Evolutionary conservation across 495 filamentous ascomycete genomes (phyloP).

Genomic region (Trichoderma asperelloides): DNA sequence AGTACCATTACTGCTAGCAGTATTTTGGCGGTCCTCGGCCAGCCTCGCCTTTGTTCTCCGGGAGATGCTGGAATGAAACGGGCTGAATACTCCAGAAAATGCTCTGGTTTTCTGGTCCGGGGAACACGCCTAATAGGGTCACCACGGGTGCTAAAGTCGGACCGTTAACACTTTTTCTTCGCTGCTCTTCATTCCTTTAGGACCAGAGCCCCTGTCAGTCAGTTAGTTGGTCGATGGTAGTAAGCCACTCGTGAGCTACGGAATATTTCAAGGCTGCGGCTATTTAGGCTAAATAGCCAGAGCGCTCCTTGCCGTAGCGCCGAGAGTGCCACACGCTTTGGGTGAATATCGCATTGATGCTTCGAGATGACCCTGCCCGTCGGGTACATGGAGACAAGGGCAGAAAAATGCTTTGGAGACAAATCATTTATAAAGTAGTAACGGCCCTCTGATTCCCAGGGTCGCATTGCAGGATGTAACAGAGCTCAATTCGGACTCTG

Average conservation of each 20-base stretch:
- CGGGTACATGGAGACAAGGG: neutral
- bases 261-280: neutral
- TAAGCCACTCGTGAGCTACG: slow-evolving; percentile 6
- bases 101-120: neutral
- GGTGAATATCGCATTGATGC: neutral
- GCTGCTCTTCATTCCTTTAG: neutral
- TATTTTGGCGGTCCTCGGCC: neutral
- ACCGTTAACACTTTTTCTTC: neutral
- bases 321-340: neutral
- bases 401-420: neutral
- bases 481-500: neutral
- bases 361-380: neutral
- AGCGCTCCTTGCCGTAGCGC: slow-evolving; percentile 6
- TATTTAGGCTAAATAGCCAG: slow-evolving; percentile 1
- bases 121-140: neutral
- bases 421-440: slow-evolving; percentile 6
- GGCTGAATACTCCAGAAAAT: too few species aligned
- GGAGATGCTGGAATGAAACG: neutral
- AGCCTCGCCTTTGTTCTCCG: neutral
- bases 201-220: neutral
- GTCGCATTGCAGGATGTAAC: slow-evolving; percentile 3
- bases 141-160: neutral
- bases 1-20: neutral
- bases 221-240: neutral
- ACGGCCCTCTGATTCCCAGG: neutral